Evolutionary conservation across 371 early-diverging fungal genomes (phyloP).

Genomic region (Dinochytrium kinnereticum): DNA sequence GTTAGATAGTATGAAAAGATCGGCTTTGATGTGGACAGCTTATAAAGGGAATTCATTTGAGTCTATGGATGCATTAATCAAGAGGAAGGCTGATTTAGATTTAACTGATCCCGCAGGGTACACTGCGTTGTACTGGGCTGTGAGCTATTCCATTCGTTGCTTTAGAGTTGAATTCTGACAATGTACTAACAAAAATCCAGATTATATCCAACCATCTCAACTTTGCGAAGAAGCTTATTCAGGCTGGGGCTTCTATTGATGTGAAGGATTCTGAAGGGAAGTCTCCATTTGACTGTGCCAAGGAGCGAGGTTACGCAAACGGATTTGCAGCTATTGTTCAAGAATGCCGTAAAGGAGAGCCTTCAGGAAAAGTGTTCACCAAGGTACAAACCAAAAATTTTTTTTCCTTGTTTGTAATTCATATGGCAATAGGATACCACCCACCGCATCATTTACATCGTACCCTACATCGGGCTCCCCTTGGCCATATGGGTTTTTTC

Average conservation of each 20-base stretch:
- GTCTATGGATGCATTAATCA: slow-evolving; percentile 69
- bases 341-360: slow-evolving; percentile 8
- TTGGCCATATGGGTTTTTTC: slow-evolving; percentile 62
- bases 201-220: slow-evolving; percentile 52
- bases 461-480: slow-evolving; percentile 71
- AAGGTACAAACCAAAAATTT: slow-evolving; percentile 20
- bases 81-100: slow-evolving; percentile 70
- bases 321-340: slow-evolving; percentile 23
- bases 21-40: slow-evolving; percentile 94
- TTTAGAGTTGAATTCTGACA: not conserved
- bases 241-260: slow-evolving; percentile 42
- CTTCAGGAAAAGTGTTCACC: slow-evolving; percentile 26
- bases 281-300: slow-evolving; percentile 55
- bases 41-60: slow-evolving; percentile 80
- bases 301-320: slow-evolving; percentile 38
- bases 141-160: too few species aligned
- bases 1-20: slow-evolving; percentile 76
- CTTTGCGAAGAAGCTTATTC: slow-evolving; percentile 44
- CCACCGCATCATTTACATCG: slow-evolving; percentile 67
- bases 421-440: slow-evolving; percentile 43
- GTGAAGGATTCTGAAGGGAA: slow-evolving; percentile 55
- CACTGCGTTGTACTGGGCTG: slow-evolving; percentile 84
- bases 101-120: slow-evolving; percentile 75
- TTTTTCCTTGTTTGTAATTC: not conserved
- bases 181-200: slow-evolving; percentile 21